Evolutionary conservation across 2,329 filamentous ascomycete species (phyloP), one percentile per base, ranked within the genome.

Genomic region (Stachybotrys echinatus): DNA sequence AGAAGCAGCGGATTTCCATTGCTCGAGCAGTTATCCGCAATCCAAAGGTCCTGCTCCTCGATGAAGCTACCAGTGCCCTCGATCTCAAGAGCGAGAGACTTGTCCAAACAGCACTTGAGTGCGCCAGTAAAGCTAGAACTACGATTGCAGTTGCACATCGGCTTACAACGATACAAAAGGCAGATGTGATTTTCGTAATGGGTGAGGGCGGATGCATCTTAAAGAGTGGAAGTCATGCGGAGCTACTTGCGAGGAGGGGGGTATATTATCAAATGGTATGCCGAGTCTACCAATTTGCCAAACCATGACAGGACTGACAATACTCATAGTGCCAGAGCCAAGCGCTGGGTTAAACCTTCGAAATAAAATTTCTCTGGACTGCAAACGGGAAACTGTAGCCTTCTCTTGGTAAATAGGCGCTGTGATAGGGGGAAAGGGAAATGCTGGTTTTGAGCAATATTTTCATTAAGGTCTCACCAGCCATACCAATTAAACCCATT

Each of bases 61-160:
- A 90, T 60, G 87, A 90, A 67, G 85, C 86, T 3, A 90, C 87
- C 0, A 84, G 80, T 49, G 83, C 83, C 7, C 73, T 89, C 4
- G 86, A 89, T 59, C 81, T 77, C 2, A 79, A 84, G 59, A 77
- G 76, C 42, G 79, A 82, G 65, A 74, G 79, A 61, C 70, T 82
- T 17, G 79, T 83, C 4, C 80, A 92, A 64, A 73, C 72, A 1
- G 86, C 87, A 0, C 81, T 92, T 60, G 84, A 89, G 70, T 74
- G 74, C 40, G 83, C 81, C 0, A 76, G 75, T 4, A 74, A 75
- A 54, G 79, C 79, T 3, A 70, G 79, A 7, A 84, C 89, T 2
- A 88, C 87, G 53, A 74, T 94, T 3, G 87, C 87, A 3, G 87
- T 94, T 12, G 89, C 89, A 1, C 89, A 92, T 64, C 75, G 88